Evolutionary conservation across 805 yeast species (phyloP).

Genomic region (Cyberlindnera meyerae): DNA sequence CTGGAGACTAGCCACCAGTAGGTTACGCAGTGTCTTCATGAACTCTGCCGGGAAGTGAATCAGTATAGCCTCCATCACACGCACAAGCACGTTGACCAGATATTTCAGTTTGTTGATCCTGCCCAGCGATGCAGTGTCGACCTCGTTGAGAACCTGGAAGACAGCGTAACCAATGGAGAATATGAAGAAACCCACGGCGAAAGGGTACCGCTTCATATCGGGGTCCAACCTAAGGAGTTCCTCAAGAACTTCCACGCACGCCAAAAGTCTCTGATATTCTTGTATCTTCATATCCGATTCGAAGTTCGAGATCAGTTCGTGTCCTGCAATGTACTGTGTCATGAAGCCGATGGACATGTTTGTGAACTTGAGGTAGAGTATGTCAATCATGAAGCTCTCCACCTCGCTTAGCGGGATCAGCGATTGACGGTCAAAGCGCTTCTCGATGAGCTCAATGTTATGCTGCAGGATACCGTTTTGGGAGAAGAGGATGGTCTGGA

Average conservation of each 20-base stretch:
- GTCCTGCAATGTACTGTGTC: constrained; percentile 13
- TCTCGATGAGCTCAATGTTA: constrained; percentile 9
- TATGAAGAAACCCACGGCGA: constrained; percentile 18
- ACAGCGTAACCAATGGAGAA: constrained; percentile 21
- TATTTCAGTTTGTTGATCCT: constrained; percentile 23
- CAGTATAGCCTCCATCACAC: constrained; percentile 26
- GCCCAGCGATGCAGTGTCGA: constrained; percentile 15
- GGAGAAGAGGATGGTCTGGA: constrained; percentile 3
- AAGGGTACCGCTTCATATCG: constrained; percentile 20
- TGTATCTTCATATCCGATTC: constrained; percentile 14
- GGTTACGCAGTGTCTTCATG: constrained; percentile 23
- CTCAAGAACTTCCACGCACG: constrained; percentile 19
- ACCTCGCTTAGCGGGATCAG: constrained; percentile 14
- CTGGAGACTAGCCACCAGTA: constrained; percentile 19
- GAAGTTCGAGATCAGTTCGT: constrained; percentile 14
- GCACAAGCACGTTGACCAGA: constrained; percentile 19
- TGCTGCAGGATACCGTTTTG: constrained; percentile 5
- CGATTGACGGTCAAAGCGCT: constrained; percentile 2
- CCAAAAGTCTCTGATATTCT: constrained; percentile 12
- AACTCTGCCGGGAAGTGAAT: constrained; percentile 27
- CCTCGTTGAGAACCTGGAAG: constrained; percentile 19
- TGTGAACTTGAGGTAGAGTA: constrained; percentile 22
- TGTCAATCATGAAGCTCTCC: constrained; percentile 13
- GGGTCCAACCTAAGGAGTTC: constrained; percentile 16
- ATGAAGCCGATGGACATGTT: constrained; percentile 17